A percentile compares a stretch with the other conserved stretches of the same genome.
phyloP scores from a whole-genome alignment of 2,329 filamentous ascomycete species.

The Exophiala aquamarina region DNA sequence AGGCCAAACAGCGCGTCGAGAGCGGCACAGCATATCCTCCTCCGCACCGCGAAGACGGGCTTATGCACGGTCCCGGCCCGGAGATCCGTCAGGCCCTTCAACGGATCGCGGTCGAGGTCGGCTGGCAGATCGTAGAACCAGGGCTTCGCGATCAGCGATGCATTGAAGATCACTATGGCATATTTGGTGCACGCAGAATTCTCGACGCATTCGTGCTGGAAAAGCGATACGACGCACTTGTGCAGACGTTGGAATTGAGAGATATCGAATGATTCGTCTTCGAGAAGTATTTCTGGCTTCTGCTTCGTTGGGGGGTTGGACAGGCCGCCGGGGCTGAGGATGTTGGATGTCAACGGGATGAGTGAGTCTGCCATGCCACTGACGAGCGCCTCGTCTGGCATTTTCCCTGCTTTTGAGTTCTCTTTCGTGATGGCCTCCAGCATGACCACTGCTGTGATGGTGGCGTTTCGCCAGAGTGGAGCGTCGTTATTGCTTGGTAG shows the following conservation, averaged over 20 bases:
- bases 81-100: slow-evolving; percentile 63
- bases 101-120: slow-evolving; percentile 48
- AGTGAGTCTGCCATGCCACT: slow-evolving; percentile 40
- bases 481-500: slow-evolving; percentile 67
- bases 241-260: slow-evolving; percentile 68
- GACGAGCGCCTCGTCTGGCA: slow-evolving; percentile 1
- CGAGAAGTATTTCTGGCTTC: slow-evolving; percentile 45
- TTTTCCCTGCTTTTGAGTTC: slow-evolving; percentile 3
- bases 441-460: slow-evolving; percentile 68
- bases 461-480: slow-evolving; percentile 78
- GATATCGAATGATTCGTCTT: slow-evolving; percentile 82
- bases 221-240: slow-evolving; percentile 50
- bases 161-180: slow-evolving; percentile 73
- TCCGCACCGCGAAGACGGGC: slow-evolving; percentile 63
- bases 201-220: slow-evolving; percentile 36
- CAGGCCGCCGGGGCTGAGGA: slow-evolving; percentile 64
- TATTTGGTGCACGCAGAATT: slow-evolving; percentile 65
- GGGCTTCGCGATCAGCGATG: slow-evolving; percentile 75
- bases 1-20: slow-evolving; percentile 76
- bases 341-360: slow-evolving; percentile 65
- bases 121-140: slow-evolving; percentile 61
- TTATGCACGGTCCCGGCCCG: slow-evolving; percentile 73
- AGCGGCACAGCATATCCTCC: slow-evolving; percentile 75
- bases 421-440: slow-evolving; percentile 40
- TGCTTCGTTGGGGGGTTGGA: slow-evolving; percentile 38